A percentile compares a stretch with the other conserved stretches of the same genome.
Conservation (phyloP, 1,284 basidiomycete genomes). For the Sutorius eximius region DNA sequence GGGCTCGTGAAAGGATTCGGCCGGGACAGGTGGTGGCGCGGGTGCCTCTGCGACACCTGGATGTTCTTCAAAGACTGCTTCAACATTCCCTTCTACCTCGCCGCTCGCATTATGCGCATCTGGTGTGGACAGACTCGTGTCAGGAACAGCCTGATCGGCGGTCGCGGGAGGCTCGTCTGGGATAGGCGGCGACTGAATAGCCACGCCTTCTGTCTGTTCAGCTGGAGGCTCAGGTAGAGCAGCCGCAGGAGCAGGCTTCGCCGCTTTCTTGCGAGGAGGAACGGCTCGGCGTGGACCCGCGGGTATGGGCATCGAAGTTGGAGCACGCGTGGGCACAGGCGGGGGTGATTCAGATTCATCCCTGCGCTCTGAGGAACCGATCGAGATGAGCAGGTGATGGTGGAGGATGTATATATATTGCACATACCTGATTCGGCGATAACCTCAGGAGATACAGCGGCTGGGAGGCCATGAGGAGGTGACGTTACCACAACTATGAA, state of each 20-base stretch:
- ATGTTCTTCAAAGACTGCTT: conserved; percentile 3
- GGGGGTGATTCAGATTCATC: conserved; percentile 33
- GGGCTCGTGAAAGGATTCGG: conserved; percentile 3
- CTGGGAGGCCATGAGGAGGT: conserved; percentile 9
- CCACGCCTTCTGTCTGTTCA: conserved; percentile 11
- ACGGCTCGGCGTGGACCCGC: conserved; percentile 65
- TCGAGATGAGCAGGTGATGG: neutral
- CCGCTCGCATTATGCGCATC: conserved; percentile 17
- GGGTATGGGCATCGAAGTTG: conserved; percentile 69
- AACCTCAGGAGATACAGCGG: conserved; percentile 1
- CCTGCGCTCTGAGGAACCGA: conserved; percentile 15
- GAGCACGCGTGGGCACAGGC: conserved; percentile 34
- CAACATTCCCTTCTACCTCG: conserved; percentile 5
- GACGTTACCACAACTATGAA: conserved; percentile 14
- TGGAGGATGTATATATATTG: neutral
- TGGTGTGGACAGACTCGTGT: neutral
- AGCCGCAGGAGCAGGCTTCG: conserved; percentile 42
- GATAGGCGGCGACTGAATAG: conserved; percentile 2
- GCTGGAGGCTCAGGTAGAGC: conserved; percentile 30
- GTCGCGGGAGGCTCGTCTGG: conserved; percentile 1
- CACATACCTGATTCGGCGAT: conserved; percentile 18
- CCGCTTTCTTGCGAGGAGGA: conserved; percentile 64
- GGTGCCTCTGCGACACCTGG: neutral
- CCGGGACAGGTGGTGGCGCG: neutral
- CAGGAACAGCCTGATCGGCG: conserved; percentile 2